Conservation (phyloP, 2,329 filamentous ascomycete species). For the Neocucurbitaria cava region DNA sequence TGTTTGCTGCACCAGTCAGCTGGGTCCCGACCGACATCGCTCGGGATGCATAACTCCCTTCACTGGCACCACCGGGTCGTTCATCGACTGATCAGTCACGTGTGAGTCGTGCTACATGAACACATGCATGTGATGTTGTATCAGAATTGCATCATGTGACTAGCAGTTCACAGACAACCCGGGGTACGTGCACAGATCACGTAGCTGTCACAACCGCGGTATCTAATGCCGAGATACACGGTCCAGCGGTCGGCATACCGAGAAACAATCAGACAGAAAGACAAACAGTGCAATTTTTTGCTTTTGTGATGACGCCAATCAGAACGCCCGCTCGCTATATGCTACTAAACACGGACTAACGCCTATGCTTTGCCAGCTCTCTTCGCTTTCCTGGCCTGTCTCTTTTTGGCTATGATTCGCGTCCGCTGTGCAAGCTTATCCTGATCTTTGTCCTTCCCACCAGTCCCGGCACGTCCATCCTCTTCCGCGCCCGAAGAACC, state of each 20-base stretch:
- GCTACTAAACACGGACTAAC: constrained; percentile 7
- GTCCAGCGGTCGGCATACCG: background rate
- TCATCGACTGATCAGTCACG: no score
- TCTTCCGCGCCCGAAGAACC: constrained; percentile 30
- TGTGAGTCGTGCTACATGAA: no score
- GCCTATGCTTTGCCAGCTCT: constrained; percentile 61
- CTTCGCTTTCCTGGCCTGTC: constrained; percentile 70
- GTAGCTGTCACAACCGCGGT: background rate
- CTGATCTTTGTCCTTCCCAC: constrained; percentile 45
- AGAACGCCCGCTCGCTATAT: constrained; percentile 21
- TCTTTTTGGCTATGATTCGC: constrained; percentile 85
- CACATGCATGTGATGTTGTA: no score
- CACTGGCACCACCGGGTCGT: no score
- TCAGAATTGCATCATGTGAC: no score
- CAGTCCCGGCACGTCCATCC: constrained; percentile 11
- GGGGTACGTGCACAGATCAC: no score
- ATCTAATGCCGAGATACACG: background rate
- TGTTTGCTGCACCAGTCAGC: no score
- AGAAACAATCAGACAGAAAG: background rate
- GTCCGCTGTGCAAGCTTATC: constrained; percentile 68
- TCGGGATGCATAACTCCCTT: no score
- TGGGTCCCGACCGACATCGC: no score
- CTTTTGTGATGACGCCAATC: background rate
- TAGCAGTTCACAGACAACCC: no score
- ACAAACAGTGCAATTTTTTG: background rate